Evolutionary conservation across 75 land plant genomes (phyloP), one percentile per base, ranked within the genome.

Genomic region (Adiantum capillusveneris): DNA sequence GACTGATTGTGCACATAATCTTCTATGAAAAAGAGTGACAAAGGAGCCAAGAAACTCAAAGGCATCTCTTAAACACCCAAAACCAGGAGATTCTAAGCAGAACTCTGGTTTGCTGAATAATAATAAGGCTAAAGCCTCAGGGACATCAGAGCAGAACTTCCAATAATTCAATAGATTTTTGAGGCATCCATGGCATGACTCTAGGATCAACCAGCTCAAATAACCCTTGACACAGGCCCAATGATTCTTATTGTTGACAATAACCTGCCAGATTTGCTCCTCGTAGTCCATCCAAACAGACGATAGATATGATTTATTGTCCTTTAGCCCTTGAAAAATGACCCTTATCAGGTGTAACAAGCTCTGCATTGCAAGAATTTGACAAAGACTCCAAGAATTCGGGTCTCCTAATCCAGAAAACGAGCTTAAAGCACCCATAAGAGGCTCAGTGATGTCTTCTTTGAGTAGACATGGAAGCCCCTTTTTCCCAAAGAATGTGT

Each of bases 181-280:
- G 13, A 58, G 36, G 57, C 75, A 72, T 25, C 67, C 57, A 45
- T 59, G 68, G 26, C 69, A 66, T 17, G 71, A 44, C 19, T 73
- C 65, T 2, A 67, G 29, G 28, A 45, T 19, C 13, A 73, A n/a
- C 71, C 71, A 66, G 17, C 56, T 58, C 41, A 60, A 1, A 31
- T 66, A 73, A 2, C 31, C n/a, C 44, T 53, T 52, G 21, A 73
- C 39, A n/a, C 62, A 73, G 29, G 29, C 44, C 76, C 76, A 73
- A 53, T 70, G 21, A 19, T 44, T 42, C 44, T 61, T 28, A 19
- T 28, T 60, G 0, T 48, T 62, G 18, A 73, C 22, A 14, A 73
- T 6, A 45, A 65, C 30, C 11, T 66, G 6, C 70, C 76, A 73
- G 0, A 73, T 44, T 5, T 51, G 29, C n/a, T 66, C 44, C 27